Evolutionary conservation across 1,139 yeast genomes (phyloP).

Genomic region (Meyerozyma carpophila): DNA sequence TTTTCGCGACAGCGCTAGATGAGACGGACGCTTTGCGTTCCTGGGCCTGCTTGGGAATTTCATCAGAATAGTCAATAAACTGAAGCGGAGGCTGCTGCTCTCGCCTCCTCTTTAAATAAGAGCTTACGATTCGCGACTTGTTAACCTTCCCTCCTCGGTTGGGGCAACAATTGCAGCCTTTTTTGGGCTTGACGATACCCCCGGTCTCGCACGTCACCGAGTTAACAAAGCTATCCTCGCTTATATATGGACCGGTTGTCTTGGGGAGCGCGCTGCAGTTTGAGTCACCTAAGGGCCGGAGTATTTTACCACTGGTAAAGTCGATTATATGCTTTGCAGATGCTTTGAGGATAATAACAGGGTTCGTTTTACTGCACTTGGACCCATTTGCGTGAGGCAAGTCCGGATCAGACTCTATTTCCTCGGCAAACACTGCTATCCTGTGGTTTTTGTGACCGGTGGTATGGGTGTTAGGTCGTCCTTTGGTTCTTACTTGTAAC

Average conservation of each 20-base stretch:
- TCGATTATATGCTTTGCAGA: slow-evolving; percentile 49
- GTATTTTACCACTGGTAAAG: slow-evolving; percentile 37
- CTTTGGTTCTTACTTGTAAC: slow-evolving; percentile 82
- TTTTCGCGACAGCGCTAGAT: background rate
- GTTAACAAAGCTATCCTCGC: slow-evolving; percentile 32
- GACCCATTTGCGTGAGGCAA: background rate
- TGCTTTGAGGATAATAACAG: slow-evolving; percentile 42
- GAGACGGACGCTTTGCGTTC: too few species aligned
- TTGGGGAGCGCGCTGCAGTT: slow-evolving; percentile 15
- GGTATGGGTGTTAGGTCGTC: slow-evolving; percentile 62
- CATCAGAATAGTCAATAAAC: background rate
- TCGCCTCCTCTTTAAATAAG: slow-evolving; percentile 24
- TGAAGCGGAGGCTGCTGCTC: slow-evolving; percentile 2
- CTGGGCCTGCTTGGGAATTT: background rate
- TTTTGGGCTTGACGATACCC: slow-evolving; percentile 17
- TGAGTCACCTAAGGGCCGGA: slow-evolving; percentile 36
- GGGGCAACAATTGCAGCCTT: slow-evolving; percentile 23
- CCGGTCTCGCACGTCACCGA: slow-evolving; percentile 29
- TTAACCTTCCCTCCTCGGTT: slow-evolving; percentile 16
- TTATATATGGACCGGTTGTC: slow-evolving; percentile 10
- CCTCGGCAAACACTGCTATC: slow-evolving; percentile 55
- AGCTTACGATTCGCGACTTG: slow-evolving; percentile 33
- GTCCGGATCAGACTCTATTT: slow-evolving; percentile 18
- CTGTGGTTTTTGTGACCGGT: slow-evolving; percentile 46
- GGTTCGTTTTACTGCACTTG: slow-evolving; percentile 13